Conservation (phyloP, 2,329 filamentous ascomycete species). For the Aureobasidium vineae region DNA sequence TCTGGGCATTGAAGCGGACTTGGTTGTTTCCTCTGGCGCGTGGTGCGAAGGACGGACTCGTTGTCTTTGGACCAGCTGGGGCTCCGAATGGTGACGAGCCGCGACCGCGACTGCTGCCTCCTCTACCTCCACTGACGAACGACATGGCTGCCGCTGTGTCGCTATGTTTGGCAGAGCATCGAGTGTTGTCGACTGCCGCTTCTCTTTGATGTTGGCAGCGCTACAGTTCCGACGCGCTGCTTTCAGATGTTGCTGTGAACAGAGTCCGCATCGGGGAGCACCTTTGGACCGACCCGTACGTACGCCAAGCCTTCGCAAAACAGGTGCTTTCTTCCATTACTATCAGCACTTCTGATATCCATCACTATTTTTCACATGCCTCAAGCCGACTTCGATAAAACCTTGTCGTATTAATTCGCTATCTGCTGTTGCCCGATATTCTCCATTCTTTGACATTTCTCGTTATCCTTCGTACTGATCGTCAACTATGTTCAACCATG, state of each 20-base stretch:
- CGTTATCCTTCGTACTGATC: background rate
- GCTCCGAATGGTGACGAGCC: constrained; percentile 17
- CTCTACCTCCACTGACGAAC: constrained; percentile 27
- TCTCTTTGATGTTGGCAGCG: background rate
- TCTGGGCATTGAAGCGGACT: constrained; percentile 13
- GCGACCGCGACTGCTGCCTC: constrained; percentile 25
- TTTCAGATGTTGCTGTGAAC: background rate
- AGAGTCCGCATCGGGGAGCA: background rate
- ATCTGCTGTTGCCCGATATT: background rate
- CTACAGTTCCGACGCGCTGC: background rate
- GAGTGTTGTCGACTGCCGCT: constrained; percentile 6
- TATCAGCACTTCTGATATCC: background rate
- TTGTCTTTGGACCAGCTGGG: constrained; percentile 15
- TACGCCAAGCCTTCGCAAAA: background rate
- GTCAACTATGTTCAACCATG: constrained; percentile 9
- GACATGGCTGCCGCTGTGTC: constrained; percentile 28
- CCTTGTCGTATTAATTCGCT: background rate
- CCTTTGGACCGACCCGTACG: background rate
- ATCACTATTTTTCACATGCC: background rate
- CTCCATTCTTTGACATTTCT: background rate
- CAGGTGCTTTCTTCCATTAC: background rate
- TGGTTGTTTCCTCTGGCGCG: constrained; percentile 24
- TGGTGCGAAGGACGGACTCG: constrained; percentile 16
- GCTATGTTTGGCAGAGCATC: constrained; percentile 23
- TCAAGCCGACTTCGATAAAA: background rate